Evolutionary conservation across 352 stramenopile genomes (phyloP).

Genomic region (Thraustochytrium striatum): DNA sequence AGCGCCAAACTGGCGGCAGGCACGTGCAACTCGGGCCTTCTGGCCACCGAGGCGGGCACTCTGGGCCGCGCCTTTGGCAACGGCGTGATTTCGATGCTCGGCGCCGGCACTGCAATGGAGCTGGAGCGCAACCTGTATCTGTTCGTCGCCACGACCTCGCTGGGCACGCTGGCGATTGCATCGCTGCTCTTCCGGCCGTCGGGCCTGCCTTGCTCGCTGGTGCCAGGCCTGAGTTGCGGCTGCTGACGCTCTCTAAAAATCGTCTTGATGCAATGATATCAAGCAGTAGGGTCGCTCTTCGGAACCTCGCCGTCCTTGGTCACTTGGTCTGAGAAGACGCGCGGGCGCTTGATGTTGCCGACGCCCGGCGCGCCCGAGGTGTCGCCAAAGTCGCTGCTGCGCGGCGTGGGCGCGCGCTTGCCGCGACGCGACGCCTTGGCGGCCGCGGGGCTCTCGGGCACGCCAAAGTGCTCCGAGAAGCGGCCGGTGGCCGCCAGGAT

Average conservation of each 20-base stretch:
- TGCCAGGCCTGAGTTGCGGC: too few species aligned
- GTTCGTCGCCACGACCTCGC: background rate
- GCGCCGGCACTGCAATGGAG: constrained; percentile 29
- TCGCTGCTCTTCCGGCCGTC: too few species aligned
- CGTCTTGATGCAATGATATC: too few species aligned
- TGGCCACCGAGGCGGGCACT: constrained; percentile 86
- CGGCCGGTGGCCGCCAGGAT: constrained; percentile 77
- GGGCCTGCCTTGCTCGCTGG: too few species aligned
- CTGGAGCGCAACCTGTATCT: constrained; percentile 10
- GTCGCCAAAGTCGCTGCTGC: constrained; percentile 33
- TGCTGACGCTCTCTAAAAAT: too few species aligned
- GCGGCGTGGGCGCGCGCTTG: background rate
- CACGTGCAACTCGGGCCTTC: constrained; percentile 87
- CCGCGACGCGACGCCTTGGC: background rate
- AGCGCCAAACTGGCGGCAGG: constrained; percentile 80
- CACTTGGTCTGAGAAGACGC: constrained; percentile 30
- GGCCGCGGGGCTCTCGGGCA: background rate
- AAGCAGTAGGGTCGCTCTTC: too few species aligned
- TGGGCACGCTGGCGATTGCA: too few species aligned
- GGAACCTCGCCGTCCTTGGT: background rate
- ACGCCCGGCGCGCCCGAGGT: constrained; percentile 22
- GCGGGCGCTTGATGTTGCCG: constrained; percentile 18
- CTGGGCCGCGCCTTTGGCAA: constrained; percentile 77
- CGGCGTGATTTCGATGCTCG: constrained; percentile 72
- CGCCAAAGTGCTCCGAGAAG: constrained; percentile 27